Conservation (phyloP, 2,329 filamentous ascomycete genomes). For the Westerdykella aurantiaca region DNA sequence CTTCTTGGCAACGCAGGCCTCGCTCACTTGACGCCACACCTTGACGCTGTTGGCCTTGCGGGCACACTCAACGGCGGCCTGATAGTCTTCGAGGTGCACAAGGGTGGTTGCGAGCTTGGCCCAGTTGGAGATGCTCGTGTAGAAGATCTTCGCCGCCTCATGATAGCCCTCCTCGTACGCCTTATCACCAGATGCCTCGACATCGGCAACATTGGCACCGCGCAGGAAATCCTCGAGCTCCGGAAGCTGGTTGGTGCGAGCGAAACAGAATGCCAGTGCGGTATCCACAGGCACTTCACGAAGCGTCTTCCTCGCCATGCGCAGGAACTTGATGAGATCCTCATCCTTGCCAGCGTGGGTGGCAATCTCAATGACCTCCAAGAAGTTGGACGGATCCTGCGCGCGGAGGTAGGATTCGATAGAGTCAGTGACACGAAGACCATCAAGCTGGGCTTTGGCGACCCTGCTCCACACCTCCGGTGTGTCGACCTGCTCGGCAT, state of each 20-base stretch:
- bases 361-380: constrained; percentile 92
- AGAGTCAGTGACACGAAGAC: constrained; percentile 82
- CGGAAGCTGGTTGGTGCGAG: constrained; percentile 80
- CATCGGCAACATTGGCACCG: constrained; percentile 86
- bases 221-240: constrained; percentile 97
- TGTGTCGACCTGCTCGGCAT: constrained; percentile 87
- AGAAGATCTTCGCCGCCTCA: constrained; percentile 98
- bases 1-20: constrained; percentile 93
- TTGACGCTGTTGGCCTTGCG: constrained; percentile 99
- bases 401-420: constrained; percentile 98
- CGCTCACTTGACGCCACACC: constrained; percentile 98
- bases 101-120: constrained; percentile 96
- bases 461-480: constrained; percentile 98
- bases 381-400: constrained; percentile 84
- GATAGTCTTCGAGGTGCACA: constrained; percentile 95
- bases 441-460: constrained; percentile 94
- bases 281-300: constrained; percentile 93
- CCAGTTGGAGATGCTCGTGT: constrained; percentile 97
- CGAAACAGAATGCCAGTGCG: constrained; percentile 86
- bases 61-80: constrained; percentile 93
- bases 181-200: constrained; percentile 97
- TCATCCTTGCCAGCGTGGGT: constrained; percentile 96
- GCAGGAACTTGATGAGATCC: constrained; percentile 91
- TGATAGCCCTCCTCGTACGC: constrained; percentile 91
- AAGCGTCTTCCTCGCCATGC: constrained; percentile 95